Evolutionary conservation across 2,329 filamentous ascomycete species (phyloP).

Genomic region (Claviceps humidiphila): DNA sequence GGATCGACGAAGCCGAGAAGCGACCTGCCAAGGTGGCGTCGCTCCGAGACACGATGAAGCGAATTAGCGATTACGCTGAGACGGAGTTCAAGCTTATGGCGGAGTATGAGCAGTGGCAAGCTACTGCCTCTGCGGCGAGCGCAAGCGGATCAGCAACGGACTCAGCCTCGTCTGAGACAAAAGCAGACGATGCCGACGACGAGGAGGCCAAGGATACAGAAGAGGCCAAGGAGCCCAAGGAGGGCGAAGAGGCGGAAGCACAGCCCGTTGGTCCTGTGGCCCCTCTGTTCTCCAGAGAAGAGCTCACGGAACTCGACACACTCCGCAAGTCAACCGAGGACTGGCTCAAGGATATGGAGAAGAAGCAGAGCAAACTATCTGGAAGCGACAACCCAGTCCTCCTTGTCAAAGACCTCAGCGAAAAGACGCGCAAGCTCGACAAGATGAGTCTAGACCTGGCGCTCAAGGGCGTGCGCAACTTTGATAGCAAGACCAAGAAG

Average conservation of each 20-base stretch:
- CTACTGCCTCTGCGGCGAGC: slow-evolving; percentile 26
- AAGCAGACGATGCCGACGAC: slow-evolving; percentile 53
- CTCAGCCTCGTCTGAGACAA: slow-evolving; percentile 32
- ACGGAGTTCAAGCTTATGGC: slow-evolving; percentile 57
- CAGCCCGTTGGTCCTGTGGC: slow-evolving; percentile 39
- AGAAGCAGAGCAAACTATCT: slow-evolving; percentile 56
- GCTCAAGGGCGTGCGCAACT: slow-evolving; percentile 48
- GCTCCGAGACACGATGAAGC: slow-evolving; percentile 57
- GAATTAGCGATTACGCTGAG: slow-evolving; percentile 56
- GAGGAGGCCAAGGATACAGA: slow-evolving; percentile 14
- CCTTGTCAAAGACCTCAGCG: slow-evolving; percentile 56
- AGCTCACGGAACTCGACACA: slow-evolving; percentile 53
- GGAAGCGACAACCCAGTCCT: slow-evolving; percentile 63
- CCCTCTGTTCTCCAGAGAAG: slow-evolving; percentile 58
- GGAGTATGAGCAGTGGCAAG: slow-evolving; percentile 51
- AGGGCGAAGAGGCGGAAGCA: slow-evolving; percentile 30
- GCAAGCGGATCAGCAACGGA: slow-evolving; percentile 33
- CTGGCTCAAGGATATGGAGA: slow-evolving; percentile 65
- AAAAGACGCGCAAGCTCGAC: slow-evolving; percentile 57
- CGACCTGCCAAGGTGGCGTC: slow-evolving; percentile 57
- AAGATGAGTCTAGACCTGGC: slow-evolving; percentile 57
- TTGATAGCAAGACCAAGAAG: slow-evolving; percentile 28
- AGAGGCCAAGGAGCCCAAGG: slow-evolving; percentile 21
- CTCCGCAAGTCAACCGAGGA: slow-evolving; percentile 47
- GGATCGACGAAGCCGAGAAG: slow-evolving; percentile 57